Evolutionary conservation across 2,329 filamentous ascomycete species (phyloP), one percentile per base, ranked within the genome.

Genomic region (Ophiobolus disseminans): DNA sequence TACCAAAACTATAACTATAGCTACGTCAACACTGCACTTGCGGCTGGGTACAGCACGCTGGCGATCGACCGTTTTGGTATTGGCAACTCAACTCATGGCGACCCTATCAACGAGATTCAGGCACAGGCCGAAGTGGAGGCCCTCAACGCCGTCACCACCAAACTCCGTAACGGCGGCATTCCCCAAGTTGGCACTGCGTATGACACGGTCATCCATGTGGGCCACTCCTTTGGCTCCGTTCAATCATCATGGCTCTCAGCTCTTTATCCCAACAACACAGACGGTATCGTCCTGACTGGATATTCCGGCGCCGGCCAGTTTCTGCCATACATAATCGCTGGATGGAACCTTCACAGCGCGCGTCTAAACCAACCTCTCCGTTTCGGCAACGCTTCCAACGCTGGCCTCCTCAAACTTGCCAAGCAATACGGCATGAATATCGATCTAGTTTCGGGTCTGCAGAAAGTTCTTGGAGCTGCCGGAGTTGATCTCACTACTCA

Each of bases 161-260:
- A 73, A 53, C 73, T 84, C 1, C 79, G 80, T 22, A 58, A 66
- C 1, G 79, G 80, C 37, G 59, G 62, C 0, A 70, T 87, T 19
- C 63, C 73, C 0, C 69, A 73, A 16, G 66, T 81, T n/a, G 63
- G 63, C 21, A 56, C 66, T 37, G 32, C 53, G 3, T 77, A 74
- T 57, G 42, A 70, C 7, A 76, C 80, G 60, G 72, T 83, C 19
- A 73, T 85, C 7, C 85, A 88, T 63, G 76, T 86, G 13, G 86
- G 85, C 10, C 85, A 88, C 73, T 85, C 81, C 0, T 88, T 85
- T 57, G 86, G 86, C 23, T 84, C 83, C 0, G 70, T 79, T 5
- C 81, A 84, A 57, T 81, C 79, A 2, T 86, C 84, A 68, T 77
- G 72, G 38, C 74, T 88, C 16, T 79, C 81, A 6, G 76, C 76